These are phyloP conservation scores for Rhipidocladum racemiflorum DNA, from an alignment of 176 grass and related monocot species.

Conservation along the genomic window DNA sequence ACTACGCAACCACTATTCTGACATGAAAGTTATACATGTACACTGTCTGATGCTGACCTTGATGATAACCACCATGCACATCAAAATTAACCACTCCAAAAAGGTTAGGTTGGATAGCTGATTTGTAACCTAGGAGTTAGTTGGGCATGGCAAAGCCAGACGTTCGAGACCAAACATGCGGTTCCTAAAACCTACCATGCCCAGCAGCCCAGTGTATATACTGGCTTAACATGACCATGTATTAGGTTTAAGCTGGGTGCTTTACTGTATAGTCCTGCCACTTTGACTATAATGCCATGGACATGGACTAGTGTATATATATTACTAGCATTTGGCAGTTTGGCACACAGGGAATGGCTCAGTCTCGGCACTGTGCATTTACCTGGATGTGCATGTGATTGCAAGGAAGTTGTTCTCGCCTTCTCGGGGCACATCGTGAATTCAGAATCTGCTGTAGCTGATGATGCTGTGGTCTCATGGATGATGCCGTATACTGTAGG, in stretches of 20 bases:
- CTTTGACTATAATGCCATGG: too few relatives aligned
- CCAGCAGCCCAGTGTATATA: too few relatives aligned
- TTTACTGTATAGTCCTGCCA: too few relatives aligned
- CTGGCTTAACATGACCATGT: too few relatives aligned
- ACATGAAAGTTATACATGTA: slow-evolving; percentile 26
- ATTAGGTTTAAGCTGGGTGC: too few relatives aligned
- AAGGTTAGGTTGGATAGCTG: neutral
- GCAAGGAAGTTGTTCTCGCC: neutral
- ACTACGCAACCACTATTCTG: neutral
- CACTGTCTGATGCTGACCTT: neutral
- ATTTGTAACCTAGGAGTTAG: neutral
- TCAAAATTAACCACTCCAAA: neutral
- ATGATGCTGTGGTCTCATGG: neutral
- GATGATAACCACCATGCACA: neutral
- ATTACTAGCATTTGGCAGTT: neutral
- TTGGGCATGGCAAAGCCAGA: too few relatives aligned
- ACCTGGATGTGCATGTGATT: neutral
- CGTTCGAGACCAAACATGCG: too few relatives aligned
- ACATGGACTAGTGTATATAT: too few relatives aligned
- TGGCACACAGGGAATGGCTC: neutral
- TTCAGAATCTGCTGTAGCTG: neutral
- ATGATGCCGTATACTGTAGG: neutral
- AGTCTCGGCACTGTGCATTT: neutral
- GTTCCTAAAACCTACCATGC: too few relatives aligned
- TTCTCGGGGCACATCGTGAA: neutral